Base-by-base conservation (phyloP, 2,329 filamentous ascomycete species). In the Phaeosphaeriaceae sp. region DNA sequence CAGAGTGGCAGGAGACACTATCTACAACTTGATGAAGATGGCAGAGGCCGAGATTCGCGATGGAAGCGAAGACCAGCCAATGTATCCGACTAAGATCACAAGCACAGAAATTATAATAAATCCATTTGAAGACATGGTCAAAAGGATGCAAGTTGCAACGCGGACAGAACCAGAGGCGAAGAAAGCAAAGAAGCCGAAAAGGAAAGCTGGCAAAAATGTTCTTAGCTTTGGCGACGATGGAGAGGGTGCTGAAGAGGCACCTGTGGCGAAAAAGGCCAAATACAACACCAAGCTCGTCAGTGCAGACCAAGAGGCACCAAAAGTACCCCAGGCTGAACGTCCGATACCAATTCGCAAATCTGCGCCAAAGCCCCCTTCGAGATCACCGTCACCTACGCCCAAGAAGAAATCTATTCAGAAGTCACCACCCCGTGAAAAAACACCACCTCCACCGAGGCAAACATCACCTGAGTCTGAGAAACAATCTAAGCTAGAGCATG, bases 11-110 rank as follows among this genome's bases (percentile, higher is more conserved):
- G 94, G 93, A 21, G 91, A 97, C 58, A 97, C 93, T 13, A 94
- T 99, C 46, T 99, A 95, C 77, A 97, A 97, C 72, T 74, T 99
- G 66, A 87, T 92, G 67, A 95, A 92, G 75, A 96, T 97, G 81
- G 92, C 89, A 16, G 92, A 97, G 70, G 85, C 84, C 0, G 94
- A 97, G 68, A 78, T 95, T 15, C 84, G 87, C 17, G 77, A 76
- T n/a, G 87, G 90, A 46, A 87, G 86, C 13, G 87, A 84, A 6
- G 93, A 97, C 56, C 82, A 91, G 53, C 93, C 93, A 2, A 75
- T 95, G 40, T 99, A 96, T 71, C 88, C 93, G 0, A 84, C 91
- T 29, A 92, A 87, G 72, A 87, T 99, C 50, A 86, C 84, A 3
- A 78, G 81, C 16, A 78, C 89, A 21, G 89, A 94, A 71, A 85